Conservation (phyloP, 23 red algal genomes). For the Gracilariopsis chorda region DNA sequence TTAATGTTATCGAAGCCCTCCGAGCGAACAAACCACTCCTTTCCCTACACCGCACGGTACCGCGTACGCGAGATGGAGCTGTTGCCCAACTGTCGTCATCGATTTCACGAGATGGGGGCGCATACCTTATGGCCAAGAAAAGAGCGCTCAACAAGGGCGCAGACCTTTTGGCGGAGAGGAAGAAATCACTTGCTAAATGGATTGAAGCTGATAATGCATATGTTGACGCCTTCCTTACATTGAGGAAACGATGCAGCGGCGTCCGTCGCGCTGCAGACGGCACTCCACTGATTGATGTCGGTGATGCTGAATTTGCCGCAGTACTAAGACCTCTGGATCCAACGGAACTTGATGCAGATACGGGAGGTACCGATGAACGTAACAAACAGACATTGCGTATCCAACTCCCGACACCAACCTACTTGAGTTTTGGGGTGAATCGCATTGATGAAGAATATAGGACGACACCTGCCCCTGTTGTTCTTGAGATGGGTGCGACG, state of each 20-base stretch:
- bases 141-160: background rate
- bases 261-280: constrained; percentile 14
- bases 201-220: constrained; percentile 42
- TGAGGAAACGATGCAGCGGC: constrained; percentile 36
- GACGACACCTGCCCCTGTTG: constrained; percentile 28
- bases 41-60: constrained; percentile 19
- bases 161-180: constrained; percentile 1
- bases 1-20: constrained; percentile 66
- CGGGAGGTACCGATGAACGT: constrained; percentile 1
- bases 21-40: constrained; percentile 22
- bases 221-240: constrained; percentile 31
- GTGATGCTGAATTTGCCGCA: constrained; percentile 59
- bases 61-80: constrained; percentile 3
- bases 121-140: constrained; percentile 45
- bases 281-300: constrained; percentile 65
- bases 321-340: background rate
- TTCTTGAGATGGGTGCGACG: constrained; percentile 9
- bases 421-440: constrained; percentile 38
- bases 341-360: background rate
- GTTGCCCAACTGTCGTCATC: background rate
- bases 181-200: constrained; percentile 37
- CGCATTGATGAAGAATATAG: constrained; percentile 8
- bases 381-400: background rate
- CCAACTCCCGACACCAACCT: background rate
- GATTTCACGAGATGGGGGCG: constrained; percentile 4